phyloP scores from a whole-genome alignment of 768 basidiomycete species.

The Tricholoma furcatifolium region DNA sequence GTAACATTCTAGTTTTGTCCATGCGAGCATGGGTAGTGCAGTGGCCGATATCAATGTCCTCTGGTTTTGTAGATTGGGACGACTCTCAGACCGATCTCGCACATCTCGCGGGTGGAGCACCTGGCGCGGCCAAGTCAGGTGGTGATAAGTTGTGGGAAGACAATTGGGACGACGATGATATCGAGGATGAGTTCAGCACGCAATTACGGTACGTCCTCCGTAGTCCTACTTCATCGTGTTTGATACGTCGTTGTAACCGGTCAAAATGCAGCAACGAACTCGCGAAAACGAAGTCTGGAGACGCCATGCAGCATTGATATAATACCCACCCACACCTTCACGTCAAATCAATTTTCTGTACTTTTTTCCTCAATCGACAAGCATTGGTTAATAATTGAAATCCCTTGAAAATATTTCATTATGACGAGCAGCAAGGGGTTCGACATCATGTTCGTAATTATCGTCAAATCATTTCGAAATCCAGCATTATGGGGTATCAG shows the following conservation, averaged over 20 bases:
- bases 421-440: background rate
- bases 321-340: background rate
- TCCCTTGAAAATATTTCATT: too few species aligned
- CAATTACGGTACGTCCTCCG: slow-evolving; percentile 78
- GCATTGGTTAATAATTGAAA: too few species aligned
- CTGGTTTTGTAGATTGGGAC: slow-evolving; percentile 69
- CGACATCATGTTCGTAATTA: background rate
- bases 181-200: slow-evolving; percentile 95
- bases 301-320: slow-evolving; percentile 55
- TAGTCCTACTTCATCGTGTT: background rate
- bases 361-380: background rate
- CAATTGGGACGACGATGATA: slow-evolving; percentile 99
- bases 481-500: too few species aligned
- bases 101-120: slow-evolving; percentile 70
- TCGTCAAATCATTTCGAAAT: background rate
- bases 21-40: background rate
- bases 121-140: slow-evolving; percentile 74
- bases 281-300: slow-evolving; percentile 52
- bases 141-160: slow-evolving; percentile 98
- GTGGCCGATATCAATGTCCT: background rate
- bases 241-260: background rate
- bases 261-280: slow-evolving; percentile 52
- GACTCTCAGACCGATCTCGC: slow-evolving; percentile 82
- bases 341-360: background rate
- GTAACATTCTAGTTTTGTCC: slow-evolving; percentile 15